Conservation (phyloP, 768 basidiomycete genomes). For the Rhizopogon vulgaris region DNA sequence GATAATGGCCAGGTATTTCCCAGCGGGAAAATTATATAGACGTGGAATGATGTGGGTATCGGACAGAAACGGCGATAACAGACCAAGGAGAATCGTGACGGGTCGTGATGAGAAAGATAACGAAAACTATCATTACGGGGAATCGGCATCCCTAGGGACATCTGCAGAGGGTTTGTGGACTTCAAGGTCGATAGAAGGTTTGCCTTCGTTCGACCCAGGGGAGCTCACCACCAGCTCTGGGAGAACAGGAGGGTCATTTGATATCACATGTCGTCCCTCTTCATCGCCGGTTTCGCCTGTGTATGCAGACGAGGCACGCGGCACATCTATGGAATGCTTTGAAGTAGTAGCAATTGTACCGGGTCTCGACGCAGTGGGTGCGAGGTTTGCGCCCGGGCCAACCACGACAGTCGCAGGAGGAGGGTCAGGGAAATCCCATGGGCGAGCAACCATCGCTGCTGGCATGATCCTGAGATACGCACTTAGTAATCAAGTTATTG, state of each 20-base stretch:
- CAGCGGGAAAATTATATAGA: not conserved
- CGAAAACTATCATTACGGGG: not conserved
- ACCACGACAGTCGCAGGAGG: slow-evolving; percentile 16
- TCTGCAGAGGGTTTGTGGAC: not conserved
- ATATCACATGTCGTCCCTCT: slow-evolving; percentile 16
- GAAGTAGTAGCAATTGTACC: slow-evolving; percentile 22
- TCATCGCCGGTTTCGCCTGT: slow-evolving; percentile 25
- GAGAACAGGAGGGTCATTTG: slow-evolving; percentile 25
- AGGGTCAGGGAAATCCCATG: slow-evolving; percentile 70
- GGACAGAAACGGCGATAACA: not conserved
- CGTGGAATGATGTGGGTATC: not conserved
- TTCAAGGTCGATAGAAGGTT: slow-evolving; percentile 2
- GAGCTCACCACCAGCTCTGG: slow-evolving; percentile 30
- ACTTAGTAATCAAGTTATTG: not conserved
- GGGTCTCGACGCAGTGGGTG: slow-evolving; percentile 16
- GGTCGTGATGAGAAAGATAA: not conserved
- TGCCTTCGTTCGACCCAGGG: slow-evolving; percentile 26
- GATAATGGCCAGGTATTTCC: not conserved
- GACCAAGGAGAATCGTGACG: not conserved
- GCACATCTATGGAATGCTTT: slow-evolving; percentile 22
- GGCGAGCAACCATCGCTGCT: slow-evolving; percentile 67
- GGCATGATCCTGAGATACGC: slow-evolving; percentile 59
- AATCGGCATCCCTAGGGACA: not conserved
- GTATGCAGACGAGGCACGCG: slow-evolving; percentile 25
- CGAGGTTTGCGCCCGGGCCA: slow-evolving; percentile 1